Evolutionary conservation across 2,329 filamentous ascomycete genomes (phyloP), one percentile per base, ranked within the genome.

Genomic region (Trichoderma breve): DNA sequence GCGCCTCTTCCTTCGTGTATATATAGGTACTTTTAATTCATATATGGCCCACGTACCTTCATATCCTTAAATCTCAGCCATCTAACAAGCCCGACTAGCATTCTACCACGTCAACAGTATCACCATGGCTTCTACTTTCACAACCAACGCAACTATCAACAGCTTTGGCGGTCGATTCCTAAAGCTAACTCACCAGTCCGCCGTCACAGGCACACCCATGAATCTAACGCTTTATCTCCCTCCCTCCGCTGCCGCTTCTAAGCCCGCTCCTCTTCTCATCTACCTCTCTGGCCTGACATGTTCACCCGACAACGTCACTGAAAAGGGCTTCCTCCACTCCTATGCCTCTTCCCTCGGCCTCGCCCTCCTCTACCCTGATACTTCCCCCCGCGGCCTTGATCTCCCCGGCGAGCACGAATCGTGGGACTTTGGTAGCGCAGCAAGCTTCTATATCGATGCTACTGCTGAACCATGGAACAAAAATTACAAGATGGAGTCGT

Each of bases 241-340:
- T 28, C 90, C 93, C 2, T 86, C 91, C 77, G 89, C 92, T 70
- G 83, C 87, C 74, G 77, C 81, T 18, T 77, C 82, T 63, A 69
- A 82, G 2, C 84, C 87, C 53, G 90, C 94, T 2, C 96, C 96
- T 26, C 89, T 98, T 34, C 88, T 99, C 72, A 91, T 98, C 84
- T 99, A 95, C 83, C 91, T 99, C 72, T 95, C 95, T 12, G 96
- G 96, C 64, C 86, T 99, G 73, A 98, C 96, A 73, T 99, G 96
- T 86, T 95, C 94, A 1, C 94, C 93, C 47, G 95, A 98, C 78
- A 95, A 95, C 83, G 90, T 90, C 79, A 86, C 91, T 34, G 89
- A 95, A 79, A 92, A 92, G 80, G 96, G 95, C 68, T 98, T 98
- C 87, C 93, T 99, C 83, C 95, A 98, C 80, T 90, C 92, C 77